Base-by-base conservation (phyloP, 2,329 filamentous ascomycete genomes). In the Blumeria hordei region DNA sequence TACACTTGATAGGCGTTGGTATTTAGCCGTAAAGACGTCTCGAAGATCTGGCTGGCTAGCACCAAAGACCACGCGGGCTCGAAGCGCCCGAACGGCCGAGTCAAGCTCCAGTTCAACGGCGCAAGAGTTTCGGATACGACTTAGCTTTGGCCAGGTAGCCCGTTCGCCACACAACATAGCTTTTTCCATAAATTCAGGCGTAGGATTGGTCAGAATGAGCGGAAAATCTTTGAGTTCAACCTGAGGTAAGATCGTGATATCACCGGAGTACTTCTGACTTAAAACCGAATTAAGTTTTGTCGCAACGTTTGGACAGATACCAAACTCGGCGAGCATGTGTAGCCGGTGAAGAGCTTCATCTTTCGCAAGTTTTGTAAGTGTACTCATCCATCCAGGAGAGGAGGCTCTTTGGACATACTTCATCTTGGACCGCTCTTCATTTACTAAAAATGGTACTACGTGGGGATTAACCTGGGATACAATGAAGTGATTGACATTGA, bases 401-500 rank as follows among this genome's bases (percentile, higher is more conserved):
- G 44, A 57, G 51, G 66, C 57, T 54, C 61, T 57, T 32, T 67
- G 63, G 5, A 65, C 63, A 5, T 72, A 69, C 6, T 69, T 68
- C 6, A 65, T 63, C 55, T 70, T 64, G n/a, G 65, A 60, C 32
- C 68, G 63, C 58, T 87, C 83, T 56, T 93, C 85, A 60, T 81
- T 84, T 14, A 77, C 73, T 14, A 95, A 70, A 62, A 96, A 94
- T 0, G 87, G 86, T 0, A 93, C 78, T 8, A 95, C 85, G 62
- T 96, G 90, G 0, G 90, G 90, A 62, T 96, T 96, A 53, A 95
- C 88, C 66, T 96, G 90, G 0, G 88, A 94, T 16, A 95, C 90
- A 60, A 96, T 95, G 64, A 95, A 95, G 65, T 95, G 90, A 64
- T 95, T 95, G 65, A 95, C 88, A 64, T 95, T 94, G 72, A 95